Conservation (phyloP, 2,329 filamentous ascomycete genomes). For the Scleromitrula shiraiana region DNA sequence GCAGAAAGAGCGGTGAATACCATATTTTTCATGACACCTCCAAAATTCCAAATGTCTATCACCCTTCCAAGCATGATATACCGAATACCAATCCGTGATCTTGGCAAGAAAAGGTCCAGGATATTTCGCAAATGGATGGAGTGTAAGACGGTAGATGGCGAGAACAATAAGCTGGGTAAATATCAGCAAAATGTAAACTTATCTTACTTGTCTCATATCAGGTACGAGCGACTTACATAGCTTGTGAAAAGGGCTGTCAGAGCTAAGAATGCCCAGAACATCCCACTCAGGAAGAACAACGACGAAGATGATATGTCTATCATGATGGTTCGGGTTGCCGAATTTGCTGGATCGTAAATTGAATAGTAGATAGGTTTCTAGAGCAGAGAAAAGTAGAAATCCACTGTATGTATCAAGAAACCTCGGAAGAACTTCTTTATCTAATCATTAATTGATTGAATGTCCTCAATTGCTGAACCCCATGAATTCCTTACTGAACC, state of each 20-base stretch:
- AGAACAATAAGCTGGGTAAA: slow-evolving; percentile 9
- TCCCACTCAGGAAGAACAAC: neutral
- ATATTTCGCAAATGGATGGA: slow-evolving; percentile 32
- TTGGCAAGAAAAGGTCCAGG: slow-evolving; percentile 32
- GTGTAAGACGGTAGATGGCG: slow-evolving; percentile 33
- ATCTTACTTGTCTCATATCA: neutral
- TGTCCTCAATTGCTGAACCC: too few relatives aligned
- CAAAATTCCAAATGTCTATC: slow-evolving; percentile 32
- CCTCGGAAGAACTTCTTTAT: too few relatives aligned
- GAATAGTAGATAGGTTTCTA: too few relatives aligned
- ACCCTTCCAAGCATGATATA: slow-evolving; percentile 32
- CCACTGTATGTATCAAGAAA: too few relatives aligned
- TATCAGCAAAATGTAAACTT: neutral
- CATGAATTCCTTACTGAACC: too few relatives aligned
- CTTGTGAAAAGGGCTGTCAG: neutral
- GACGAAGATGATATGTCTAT: neutral
- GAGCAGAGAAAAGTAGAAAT: too few relatives aligned
- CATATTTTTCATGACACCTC: slow-evolving; percentile 31
- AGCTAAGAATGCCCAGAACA: neutral
- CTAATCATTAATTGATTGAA: too few relatives aligned
- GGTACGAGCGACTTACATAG: slow-evolving; percentile 6
- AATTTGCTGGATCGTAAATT: too few relatives aligned
- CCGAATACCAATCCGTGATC: slow-evolving; percentile 27
- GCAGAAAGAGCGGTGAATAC: slow-evolving; percentile 20
- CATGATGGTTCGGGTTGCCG: too few relatives aligned